phyloP scores from a whole-genome alignment of 2,329 filamentous ascomycete genomes.

The Cordyceps pruinosa region DNA sequence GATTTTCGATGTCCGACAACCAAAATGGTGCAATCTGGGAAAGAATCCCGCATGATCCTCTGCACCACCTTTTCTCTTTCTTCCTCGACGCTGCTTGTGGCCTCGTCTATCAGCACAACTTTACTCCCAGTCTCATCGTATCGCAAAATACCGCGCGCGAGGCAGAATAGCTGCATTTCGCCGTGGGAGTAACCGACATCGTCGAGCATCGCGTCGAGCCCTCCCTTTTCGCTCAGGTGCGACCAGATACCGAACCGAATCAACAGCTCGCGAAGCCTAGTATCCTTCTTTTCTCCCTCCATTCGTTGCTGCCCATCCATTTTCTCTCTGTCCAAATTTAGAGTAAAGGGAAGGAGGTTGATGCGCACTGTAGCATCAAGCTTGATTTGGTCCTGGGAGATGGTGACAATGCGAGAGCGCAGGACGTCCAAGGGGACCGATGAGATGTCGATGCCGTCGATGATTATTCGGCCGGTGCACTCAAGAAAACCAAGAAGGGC shows the following conservation, averaged over 20 bases:
- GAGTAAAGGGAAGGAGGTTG: not conserved
- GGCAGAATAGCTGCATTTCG: not conserved
- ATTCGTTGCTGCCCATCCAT: not conserved
- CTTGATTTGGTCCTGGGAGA: not conserved
- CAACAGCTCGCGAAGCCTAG: not conserved
- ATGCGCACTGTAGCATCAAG: not conserved
- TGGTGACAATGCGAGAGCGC: slow-evolving; percentile 12
- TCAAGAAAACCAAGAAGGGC: not conserved
- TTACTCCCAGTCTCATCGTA: not conserved
- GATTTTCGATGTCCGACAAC: not conserved
- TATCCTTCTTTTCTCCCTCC: not conserved
- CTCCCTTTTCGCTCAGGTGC: not conserved
- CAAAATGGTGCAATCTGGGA: not conserved
- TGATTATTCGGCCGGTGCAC: not conserved
- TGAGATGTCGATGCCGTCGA: slow-evolving; percentile 11
- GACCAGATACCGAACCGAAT: not conserved
- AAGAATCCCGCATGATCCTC: not conserved
- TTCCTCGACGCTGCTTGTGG: not conserved
- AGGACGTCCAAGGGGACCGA: slow-evolving; percentile 8
- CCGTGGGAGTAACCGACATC: not conserved
- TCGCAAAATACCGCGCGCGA: not conserved
- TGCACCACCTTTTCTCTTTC: not conserved
- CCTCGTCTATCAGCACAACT: not conserved
- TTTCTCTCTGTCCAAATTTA: not conserved
- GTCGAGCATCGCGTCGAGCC: not conserved